Evolutionary conservation across 768 basidiomycete genomes (phyloP), one percentile per base, ranked within the genome.

Genomic region (Brasilioporus rufonigricans): DNA sequence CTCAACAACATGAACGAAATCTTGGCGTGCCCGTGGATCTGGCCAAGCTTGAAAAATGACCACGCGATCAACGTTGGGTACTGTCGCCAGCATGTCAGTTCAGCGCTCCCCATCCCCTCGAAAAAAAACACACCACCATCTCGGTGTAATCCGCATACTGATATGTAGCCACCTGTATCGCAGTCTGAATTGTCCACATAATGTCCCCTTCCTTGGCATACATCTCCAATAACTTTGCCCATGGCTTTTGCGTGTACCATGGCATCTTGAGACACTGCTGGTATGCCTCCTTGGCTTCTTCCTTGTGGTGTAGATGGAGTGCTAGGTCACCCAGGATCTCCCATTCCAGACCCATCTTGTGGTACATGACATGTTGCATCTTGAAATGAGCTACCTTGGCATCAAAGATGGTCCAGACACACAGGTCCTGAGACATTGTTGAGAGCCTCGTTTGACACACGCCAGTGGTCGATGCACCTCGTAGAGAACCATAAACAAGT

Each of bases 381-480:
- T 97, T 98, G 82, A 97, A 99, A 68, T 99, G 97, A 0, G 95
- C 94, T 12, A 98, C 91, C 67, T 98, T 97, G 3, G 97, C 96
- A 23, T 97, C 83, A 84, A 96, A 99, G 65, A 99, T 98, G 1
- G 97, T 99, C 89, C 96, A 98, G 5, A 99, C 91, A 16, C 97
- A 85, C 36, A 99, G 77, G 69, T 99, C 97, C 92, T 61, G n/a
- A 2, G 11, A 23, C 44, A 12, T n/a, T 12, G 13, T 9, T 57
- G 18, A 53, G 18, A 53, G 38, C 10, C 26, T 7, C 10, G 10
- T 23, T 23, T 10, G 12, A 4, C 23, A 7, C 21, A 23, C 4
- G 6, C 10, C 12, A n/a, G 18, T 8, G 21, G n/a, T 5, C 29
- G 10, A 70, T 80, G 35, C 47, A 91, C 94, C 83, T 98, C 95